These are phyloP conservation scores for Exophiala phaeomuriformis DNA, from an alignment of 2,329 filamentous ascomycete species.

Conservation along the genomic window DNA sequence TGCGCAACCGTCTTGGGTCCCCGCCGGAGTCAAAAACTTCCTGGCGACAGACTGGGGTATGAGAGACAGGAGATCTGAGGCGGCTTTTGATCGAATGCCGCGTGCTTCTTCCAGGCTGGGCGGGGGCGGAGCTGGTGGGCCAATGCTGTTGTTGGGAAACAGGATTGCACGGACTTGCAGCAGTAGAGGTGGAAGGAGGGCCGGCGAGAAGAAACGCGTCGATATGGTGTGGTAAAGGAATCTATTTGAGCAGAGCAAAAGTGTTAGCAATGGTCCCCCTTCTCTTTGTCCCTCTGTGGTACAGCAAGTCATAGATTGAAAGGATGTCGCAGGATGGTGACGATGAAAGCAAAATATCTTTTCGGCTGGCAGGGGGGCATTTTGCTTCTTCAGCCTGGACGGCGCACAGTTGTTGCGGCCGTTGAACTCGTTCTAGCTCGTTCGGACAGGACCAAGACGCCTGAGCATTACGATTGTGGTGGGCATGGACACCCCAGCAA, in stretches of 20 bases:
- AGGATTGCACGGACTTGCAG: slow-evolving; percentile 62
- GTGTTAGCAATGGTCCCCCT: slow-evolving; percentile 9
- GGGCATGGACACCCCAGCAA: no score
- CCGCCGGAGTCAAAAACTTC: slow-evolving; percentile 35
- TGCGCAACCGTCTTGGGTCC: neutral
- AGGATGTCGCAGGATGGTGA: no score
- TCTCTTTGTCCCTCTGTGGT: neutral
- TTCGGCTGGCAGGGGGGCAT: no score
- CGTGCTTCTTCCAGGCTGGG: slow-evolving; percentile 23
- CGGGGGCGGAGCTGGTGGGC: slow-evolving; percentile 26
- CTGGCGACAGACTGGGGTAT: slow-evolving; percentile 40
- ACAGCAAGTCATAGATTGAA: no score
- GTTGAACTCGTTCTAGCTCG: no score
- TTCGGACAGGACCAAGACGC: no score
- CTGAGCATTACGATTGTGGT: no score
- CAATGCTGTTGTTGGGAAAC: slow-evolving; percentile 60
- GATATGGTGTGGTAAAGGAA: slow-evolving; percentile 45
- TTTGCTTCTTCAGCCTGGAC: no score
- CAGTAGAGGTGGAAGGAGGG: slow-evolving; percentile 55
- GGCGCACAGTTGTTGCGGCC: no score
- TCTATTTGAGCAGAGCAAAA: slow-evolving; percentile 27
- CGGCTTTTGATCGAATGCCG: slow-evolving; percentile 40
- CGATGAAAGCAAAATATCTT: no score
- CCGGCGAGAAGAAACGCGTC: slow-evolving; percentile 57
- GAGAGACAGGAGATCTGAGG: slow-evolving; percentile 36